These are phyloP conservation scores for Pyrenula aspistea DNA, from an alignment of 495 filamentous ascomycete species.

Conservation along the genomic window DNA sequence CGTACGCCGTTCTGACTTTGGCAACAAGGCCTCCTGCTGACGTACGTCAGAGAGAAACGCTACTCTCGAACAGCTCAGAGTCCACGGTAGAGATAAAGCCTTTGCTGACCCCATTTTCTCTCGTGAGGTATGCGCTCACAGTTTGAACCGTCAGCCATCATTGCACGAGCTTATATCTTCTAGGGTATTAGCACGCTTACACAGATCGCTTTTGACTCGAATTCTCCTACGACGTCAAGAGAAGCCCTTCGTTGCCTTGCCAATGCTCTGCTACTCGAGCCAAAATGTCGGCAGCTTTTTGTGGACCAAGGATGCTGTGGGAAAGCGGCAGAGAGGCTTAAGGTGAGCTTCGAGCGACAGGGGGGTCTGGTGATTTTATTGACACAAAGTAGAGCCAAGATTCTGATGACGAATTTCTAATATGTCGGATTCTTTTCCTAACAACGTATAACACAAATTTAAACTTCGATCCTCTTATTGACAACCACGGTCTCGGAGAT, in stretches of 20 bases:
- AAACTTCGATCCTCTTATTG: conserved; percentile 56
- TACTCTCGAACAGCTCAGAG: conserved; percentile 61
- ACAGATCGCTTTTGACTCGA: conserved; percentile 54
- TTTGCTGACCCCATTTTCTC: conserved; percentile 74
- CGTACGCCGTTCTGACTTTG: conserved; percentile 28
- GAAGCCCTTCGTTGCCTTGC: conserved; percentile 78
- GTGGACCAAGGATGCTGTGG: conserved; percentile 65
- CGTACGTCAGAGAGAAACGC: neutral
- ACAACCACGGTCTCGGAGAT: conserved; percentile 56
- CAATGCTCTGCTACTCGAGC: conserved; percentile 68
- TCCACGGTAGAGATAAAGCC: conserved; percentile 58
- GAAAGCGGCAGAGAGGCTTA: conserved; percentile 59
- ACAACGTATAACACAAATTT: conserved; percentile 71
- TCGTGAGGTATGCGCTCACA: conserved; percentile 40
- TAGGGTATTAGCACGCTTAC: conserved; percentile 67
- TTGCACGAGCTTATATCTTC: conserved; percentile 4
- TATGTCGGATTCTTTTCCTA: conserved; percentile 72
- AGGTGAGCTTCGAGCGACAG: conserved; percentile 25
- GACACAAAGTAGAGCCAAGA: conserved; percentile 44
- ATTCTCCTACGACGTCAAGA: conserved; percentile 49
- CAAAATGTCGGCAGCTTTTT: conserved; percentile 63
- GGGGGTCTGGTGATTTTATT: conserved; percentile 9
- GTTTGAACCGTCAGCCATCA: neutral
- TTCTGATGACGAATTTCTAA: conserved; percentile 79
- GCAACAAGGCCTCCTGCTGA: neutral